Percentiles rank a stretch among this genome's conserved stretches.
Conservation (phyloP, 306 rosid genomes). For the Quercus wislizeni region DNA sequence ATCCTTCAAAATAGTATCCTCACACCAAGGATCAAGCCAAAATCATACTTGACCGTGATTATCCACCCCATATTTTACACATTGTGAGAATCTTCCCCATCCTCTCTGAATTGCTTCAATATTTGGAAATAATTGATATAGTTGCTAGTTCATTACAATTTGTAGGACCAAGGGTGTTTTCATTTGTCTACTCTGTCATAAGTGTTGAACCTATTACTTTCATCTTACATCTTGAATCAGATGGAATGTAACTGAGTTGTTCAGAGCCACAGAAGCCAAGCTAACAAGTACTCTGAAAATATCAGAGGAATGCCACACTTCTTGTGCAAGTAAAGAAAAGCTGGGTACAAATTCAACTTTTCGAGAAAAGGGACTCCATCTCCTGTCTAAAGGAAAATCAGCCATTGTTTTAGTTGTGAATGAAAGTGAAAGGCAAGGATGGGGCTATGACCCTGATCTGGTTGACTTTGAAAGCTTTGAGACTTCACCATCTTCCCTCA, state of each 20-base stretch:
- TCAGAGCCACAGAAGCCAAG: conserved; percentile 36
- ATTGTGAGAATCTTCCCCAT: too few relatives aligned
- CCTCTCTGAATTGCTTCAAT: not conserved
- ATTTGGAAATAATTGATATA: not conserved
- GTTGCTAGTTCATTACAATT: not conserved
- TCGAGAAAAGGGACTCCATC: conserved; percentile 58
- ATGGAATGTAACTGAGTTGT: conserved; percentile 60
- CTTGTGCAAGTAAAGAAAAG: conserved; percentile 43
- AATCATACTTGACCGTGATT: too few relatives aligned
- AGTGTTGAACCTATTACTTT: conserved; percentile 28
- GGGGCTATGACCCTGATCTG: conserved; percentile 26
- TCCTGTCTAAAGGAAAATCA: conserved; percentile 69
- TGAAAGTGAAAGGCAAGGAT: conserved; percentile 33
- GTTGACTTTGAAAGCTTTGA: conserved; percentile 38
- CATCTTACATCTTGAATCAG: conserved; percentile 46
- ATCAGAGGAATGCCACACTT: conserved; percentile 42
- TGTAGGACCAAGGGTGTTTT: conserved; percentile 1
- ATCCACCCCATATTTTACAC: too few relatives aligned
- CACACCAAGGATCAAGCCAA: too few relatives aligned
- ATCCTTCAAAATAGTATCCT: too few relatives aligned
- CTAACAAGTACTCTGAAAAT: conserved; percentile 40
- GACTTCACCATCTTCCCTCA: conserved; percentile 23
- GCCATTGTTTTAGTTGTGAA: conserved; percentile 64
- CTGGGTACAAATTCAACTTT: conserved; percentile 33
- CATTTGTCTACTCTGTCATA: conserved; percentile 3